These are phyloP conservation scores for Quillaja saponaria DNA, from an alignment of 306 rosid species.

Conservation along the genomic window DNA sequence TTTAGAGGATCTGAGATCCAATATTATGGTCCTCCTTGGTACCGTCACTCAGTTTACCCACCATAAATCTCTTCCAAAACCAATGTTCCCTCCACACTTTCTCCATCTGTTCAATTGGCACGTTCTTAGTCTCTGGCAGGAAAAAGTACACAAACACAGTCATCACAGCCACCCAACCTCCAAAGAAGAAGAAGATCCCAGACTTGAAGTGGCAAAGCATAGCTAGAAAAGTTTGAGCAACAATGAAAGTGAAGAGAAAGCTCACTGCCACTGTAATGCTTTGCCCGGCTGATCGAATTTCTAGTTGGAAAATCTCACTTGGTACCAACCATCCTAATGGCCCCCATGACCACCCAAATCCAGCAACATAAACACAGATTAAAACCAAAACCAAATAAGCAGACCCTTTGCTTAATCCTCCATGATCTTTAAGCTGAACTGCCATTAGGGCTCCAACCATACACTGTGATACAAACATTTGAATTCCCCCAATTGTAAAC, in stretches of 20 bases:
- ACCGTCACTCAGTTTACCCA: constrained; percentile 7
- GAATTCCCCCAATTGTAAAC: constrained; percentile 45
- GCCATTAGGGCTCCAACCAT: constrained; percentile 42
- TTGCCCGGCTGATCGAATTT: too few relatives aligned
- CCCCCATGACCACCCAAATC: too few relatives aligned
- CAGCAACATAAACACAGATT: too few relatives aligned
- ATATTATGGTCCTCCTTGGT: too few relatives aligned
- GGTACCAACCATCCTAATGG: too few relatives aligned
- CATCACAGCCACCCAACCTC: constrained; percentile 55
- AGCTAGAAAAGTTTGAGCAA: constrained; percentile 47
- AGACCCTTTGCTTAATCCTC: constrained; percentile 41
- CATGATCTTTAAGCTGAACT: constrained; percentile 37
- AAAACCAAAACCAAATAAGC: too few relatives aligned
- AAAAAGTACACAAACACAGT: constrained; percentile 39
- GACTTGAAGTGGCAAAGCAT: constrained; percentile 52
- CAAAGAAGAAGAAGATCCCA: constrained; percentile 53
- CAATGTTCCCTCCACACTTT: constrained; percentile 51
- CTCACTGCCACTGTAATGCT: constrained; percentile 53
- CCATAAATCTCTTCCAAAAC: constrained; percentile 53
- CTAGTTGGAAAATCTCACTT: too few relatives aligned
- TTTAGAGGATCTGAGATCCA: too few relatives aligned
- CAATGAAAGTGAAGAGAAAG: constrained; percentile 46
- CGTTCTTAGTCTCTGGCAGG: constrained; percentile 32
- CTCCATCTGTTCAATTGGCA: constrained; percentile 44
- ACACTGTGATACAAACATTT: constrained; percentile 41